Conservation (phyloP, 2,329 filamentous ascomycete species). For the Hypoxylon sp. region DNA sequence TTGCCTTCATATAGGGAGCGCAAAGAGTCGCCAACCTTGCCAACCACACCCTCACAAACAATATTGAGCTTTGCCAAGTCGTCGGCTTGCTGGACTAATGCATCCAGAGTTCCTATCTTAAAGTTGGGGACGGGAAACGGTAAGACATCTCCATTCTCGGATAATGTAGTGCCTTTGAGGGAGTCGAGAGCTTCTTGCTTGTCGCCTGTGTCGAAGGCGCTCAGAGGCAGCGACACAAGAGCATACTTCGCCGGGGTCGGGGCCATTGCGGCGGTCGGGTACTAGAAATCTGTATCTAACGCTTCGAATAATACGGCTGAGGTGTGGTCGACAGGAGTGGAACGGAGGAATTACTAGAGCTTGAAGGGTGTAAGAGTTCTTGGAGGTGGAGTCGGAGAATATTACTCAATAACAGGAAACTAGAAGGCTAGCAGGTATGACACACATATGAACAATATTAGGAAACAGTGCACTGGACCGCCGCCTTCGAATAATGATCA, state of each 20-base stretch:
- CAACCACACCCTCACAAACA: slow-evolving; percentile 84
- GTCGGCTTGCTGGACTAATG: slow-evolving; percentile 94
- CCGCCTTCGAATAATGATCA: neutral
- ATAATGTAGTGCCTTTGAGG: slow-evolving; percentile 78
- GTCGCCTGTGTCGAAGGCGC: slow-evolving; percentile 85
- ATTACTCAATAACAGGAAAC: slow-evolving; percentile 31
- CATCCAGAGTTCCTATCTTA: slow-evolving; percentile 97
- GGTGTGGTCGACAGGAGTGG: slow-evolving; percentile 1
- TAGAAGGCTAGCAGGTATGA: slow-evolving; percentile 15
- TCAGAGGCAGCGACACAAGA: slow-evolving; percentile 89
- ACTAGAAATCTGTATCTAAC: neutral
- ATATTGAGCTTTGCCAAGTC: slow-evolving; percentile 90
- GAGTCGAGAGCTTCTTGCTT: slow-evolving; percentile 85
- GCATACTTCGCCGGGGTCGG: slow-evolving; percentile 76
- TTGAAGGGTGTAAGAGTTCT: slow-evolving; percentile 21
- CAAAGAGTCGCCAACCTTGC: slow-evolving; percentile 90
- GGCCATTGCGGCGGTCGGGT: slow-evolving; percentile 48
- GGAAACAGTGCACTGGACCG: neutral
- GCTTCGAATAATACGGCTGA: slow-evolving; percentile 8
- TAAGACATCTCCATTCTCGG: slow-evolving; percentile 81
- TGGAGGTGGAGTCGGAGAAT: slow-evolving; percentile 28
- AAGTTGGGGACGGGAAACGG: slow-evolving; percentile 91
- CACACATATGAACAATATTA: slow-evolving; percentile 6
- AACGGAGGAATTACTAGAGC: slow-evolving; percentile 6
- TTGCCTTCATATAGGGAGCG: slow-evolving; percentile 86